Conservation (phyloP, 2,329 filamentous ascomycete genomes). For the Fusarium euwallaceae region DNA sequence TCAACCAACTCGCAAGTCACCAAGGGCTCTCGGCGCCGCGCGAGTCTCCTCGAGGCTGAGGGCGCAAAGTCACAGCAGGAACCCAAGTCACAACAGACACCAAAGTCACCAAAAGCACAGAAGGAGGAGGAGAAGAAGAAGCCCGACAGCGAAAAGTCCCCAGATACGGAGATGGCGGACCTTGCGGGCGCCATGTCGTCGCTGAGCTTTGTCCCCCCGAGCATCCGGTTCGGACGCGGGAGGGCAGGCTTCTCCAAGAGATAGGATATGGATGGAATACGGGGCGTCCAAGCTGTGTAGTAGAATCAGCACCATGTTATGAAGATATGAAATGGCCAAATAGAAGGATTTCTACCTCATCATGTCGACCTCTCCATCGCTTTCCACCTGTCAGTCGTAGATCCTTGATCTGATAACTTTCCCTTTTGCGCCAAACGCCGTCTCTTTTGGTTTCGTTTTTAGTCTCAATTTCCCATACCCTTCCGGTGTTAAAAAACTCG, state of each 20-base stretch:
- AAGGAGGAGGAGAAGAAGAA: slow-evolving; percentile 27
- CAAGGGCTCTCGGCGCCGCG: slow-evolving; percentile 51
- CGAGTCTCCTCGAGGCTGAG: slow-evolving; percentile 50
- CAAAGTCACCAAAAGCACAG: slow-evolving; percentile 31
- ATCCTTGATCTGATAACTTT: slow-evolving; percentile 22
- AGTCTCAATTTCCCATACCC: not conserved
- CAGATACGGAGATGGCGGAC: slow-evolving; percentile 71
- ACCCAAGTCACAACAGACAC: slow-evolving; percentile 29
- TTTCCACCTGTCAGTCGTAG: slow-evolving; percentile 19
- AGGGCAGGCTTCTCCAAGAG: slow-evolving; percentile 66
- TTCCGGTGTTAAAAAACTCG: not conserved
- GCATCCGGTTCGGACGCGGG: slow-evolving; percentile 73
- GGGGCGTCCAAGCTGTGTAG: slow-evolving; percentile 39
- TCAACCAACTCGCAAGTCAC: slow-evolving; percentile 55
- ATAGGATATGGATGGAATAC: slow-evolving; percentile 46
- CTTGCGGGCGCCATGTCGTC: slow-evolving; percentile 78
- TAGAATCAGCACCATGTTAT: slow-evolving; percentile 52
- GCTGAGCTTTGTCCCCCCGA: slow-evolving; percentile 77
- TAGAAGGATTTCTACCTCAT: slow-evolving; percentile 55
- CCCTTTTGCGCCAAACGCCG: slow-evolving; percentile 44
- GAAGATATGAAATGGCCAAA: slow-evolving; percentile 47
- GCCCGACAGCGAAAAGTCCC: slow-evolving; percentile 40
- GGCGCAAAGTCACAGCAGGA: slow-evolving; percentile 30
- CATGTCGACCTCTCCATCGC: slow-evolving; percentile 22
- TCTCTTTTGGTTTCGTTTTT: slow-evolving; percentile 23